These are phyloP conservation scores for Penicillium salamii DNA, from an alignment of 495 filamentous ascomycete species.

Conservation along the genomic window DNA sequence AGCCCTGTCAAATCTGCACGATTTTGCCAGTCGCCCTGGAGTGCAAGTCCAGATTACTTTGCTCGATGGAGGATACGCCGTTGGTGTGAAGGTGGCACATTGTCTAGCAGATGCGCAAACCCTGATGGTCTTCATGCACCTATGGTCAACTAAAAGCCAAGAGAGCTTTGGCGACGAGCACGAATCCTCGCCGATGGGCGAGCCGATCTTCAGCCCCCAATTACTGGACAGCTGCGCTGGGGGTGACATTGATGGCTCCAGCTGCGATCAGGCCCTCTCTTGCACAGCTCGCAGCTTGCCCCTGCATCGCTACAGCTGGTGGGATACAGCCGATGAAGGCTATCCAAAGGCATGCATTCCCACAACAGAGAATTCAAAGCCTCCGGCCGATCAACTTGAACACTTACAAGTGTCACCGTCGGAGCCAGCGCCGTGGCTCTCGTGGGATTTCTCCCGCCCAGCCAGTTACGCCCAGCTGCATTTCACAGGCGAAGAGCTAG, in stretches of 20 bases:
- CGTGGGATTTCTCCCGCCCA: conserved; percentile 21
- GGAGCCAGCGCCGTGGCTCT: conserved; percentile 21
- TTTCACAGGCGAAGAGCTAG: conserved; percentile 7
- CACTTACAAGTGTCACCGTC: conserved; percentile 11
- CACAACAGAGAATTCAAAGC: conserved; percentile 4
- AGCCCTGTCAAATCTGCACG: conserved; percentile 1
- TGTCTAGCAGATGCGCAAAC: conserved; percentile 46
- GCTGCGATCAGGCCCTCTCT: conserved; percentile 16
- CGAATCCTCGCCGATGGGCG: not conserved
- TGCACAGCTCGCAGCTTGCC: conserved; percentile 17
- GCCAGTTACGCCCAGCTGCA: conserved; percentile 25
- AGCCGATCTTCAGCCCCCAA: conserved; percentile 26
- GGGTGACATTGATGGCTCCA: conserved; percentile 27
- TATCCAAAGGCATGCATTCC: not conserved
- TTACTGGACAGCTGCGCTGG: conserved; percentile 25
- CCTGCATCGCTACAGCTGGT: conserved; percentile 35
- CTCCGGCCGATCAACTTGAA: conserved; percentile 6
- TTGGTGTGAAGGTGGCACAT: conserved; percentile 44
- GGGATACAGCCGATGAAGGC: conserved; percentile 12
- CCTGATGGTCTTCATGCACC: conserved; percentile 44
- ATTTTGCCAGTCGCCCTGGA: conserved; percentile 18
- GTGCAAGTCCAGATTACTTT: conserved; percentile 38
- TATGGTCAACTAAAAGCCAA: conserved; percentile 35
- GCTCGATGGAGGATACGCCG: conserved; percentile 39
- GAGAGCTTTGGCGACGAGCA: not conserved